Evolutionary conservation across 2,329 filamentous ascomycete genomes (phyloP).

Genomic region (Claviceps africana): DNA sequence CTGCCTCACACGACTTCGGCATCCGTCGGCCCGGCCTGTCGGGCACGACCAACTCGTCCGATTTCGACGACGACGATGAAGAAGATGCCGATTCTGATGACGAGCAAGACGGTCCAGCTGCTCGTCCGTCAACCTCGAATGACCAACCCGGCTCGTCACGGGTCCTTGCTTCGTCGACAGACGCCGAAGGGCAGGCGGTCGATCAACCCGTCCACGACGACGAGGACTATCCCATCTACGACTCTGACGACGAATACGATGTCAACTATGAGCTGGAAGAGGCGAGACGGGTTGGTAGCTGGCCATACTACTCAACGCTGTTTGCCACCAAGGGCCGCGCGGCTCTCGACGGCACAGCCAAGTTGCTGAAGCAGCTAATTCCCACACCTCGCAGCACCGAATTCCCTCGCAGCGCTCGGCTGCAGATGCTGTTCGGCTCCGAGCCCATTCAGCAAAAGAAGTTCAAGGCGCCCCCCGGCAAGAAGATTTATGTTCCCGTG

Average conservation of each 20-base stretch:
- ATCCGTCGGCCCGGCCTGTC: conserved; percentile 70
- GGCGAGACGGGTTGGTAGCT: conserved; percentile 61
- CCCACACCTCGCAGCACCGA: conserved; percentile 41
- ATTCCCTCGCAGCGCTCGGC: conserved; percentile 43
- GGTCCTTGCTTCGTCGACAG: conserved; percentile 31
- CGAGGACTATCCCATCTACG: conserved; percentile 76
- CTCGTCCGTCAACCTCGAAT: conserved; percentile 10
- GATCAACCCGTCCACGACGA: conserved; percentile 38
- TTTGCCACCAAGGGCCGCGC: conserved; percentile 29
- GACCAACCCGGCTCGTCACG: conserved; percentile 25
- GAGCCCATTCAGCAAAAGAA: conserved; percentile 41
- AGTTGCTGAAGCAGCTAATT: conserved; percentile 34
- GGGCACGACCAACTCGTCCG: conserved; percentile 63
- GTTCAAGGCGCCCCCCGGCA: conserved; percentile 65
- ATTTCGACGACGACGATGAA: conserved; percentile 24
- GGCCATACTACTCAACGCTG: conserved; percentile 56
- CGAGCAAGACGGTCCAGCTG: conserved; percentile 27
- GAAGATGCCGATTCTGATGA: conserved; percentile 58
- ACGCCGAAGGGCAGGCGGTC: conserved; percentile 73
- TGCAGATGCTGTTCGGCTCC: conserved; percentile 37
- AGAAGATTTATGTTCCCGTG: conserved; percentile 91
- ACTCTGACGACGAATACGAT: conserved; percentile 68
- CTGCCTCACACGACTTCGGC: conserved; percentile 74
- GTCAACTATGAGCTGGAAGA: conserved; percentile 64
- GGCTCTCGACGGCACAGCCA: conserved; percentile 27